Evolutionary conservation across 176 grass and related monocot genomes (phyloP), one percentile per base, ranked within the genome.

Genomic region (Secale cereale): DNA sequence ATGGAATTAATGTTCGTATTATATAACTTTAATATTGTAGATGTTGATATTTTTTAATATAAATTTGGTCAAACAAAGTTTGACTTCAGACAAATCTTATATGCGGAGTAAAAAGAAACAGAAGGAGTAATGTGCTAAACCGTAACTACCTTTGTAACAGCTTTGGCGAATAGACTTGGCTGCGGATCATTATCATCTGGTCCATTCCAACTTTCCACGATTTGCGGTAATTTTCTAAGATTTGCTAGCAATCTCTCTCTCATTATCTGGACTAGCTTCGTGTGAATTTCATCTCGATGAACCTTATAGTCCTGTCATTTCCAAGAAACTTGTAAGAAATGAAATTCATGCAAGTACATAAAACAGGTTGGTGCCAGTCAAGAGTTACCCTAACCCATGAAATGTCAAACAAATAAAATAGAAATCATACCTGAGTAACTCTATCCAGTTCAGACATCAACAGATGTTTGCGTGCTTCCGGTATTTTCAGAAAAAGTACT

Each of bases 221-320:
- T 92, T 89, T 99, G 97, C 28, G 97, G 84, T 77, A 99, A 65
- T 81, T 96, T 99, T 78, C 97, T 94, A 32, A 99, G 88, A 92
- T 99, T 99, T 80, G 94, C 97, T 73, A 99, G 80, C 83, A 99
- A 83, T 79, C 97, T 96, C 82, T 99, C 97, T 74, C 92, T 94
- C 97, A 99, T 99, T 92, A 99, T 96, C 81, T 99, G 97, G 43
- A 99, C 90, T 15, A 99, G 91, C 83, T 99, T 99, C 59, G 73
- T 92, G 56, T 99, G 91, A 82, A 99, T 99, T 85, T 99, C 97
- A 94, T 99, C 97, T 40, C 97, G 86, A 81, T 99, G 94, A 78
- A 96, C 81, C 87, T 94, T 99, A 79, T 92, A 99, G 67, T 99
- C 97, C 97, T 99, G 89, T 72, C 63, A 86, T 84, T 87, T 69